Conservation (phyloP, 2,329 filamentous ascomycete species). For the Triangularia verruculosa region DNA sequence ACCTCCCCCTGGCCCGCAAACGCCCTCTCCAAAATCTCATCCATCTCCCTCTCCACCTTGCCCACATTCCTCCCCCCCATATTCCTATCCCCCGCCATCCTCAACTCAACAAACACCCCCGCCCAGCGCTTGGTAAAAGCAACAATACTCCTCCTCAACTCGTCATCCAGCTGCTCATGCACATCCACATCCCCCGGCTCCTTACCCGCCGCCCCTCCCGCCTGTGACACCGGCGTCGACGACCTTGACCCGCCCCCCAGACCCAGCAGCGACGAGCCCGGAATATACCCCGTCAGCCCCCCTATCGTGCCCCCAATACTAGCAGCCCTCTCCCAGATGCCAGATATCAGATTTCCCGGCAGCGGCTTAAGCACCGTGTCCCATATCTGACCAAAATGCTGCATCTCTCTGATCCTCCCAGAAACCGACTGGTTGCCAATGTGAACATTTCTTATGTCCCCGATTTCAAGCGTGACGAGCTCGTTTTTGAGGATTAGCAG, state of each 20-base stretch:
- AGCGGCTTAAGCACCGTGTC: constrained; percentile 58
- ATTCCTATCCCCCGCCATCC: constrained; percentile 32
- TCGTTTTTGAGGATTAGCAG: constrained; percentile 93
- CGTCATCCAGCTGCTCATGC: constrained; percentile 62
- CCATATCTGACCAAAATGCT: constrained; percentile 65
- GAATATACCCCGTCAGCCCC: constrained; percentile 54
- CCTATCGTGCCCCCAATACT: constrained; percentile 42
- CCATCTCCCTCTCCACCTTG: constrained; percentile 55
- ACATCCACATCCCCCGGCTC: constrained; percentile 44
- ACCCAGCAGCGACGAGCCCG: constrained; percentile 47
- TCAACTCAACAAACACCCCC: constrained; percentile 46
- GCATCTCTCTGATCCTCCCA: constrained; percentile 45
- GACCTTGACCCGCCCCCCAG: constrained; percentile 44
- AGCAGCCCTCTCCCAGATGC: background rate
- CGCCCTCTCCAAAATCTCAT: constrained; percentile 53
- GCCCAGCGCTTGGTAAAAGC: constrained; percentile 62
- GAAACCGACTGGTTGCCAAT: background rate
- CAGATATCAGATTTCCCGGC: constrained; percentile 41
- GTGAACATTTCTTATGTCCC: constrained; percentile 52
- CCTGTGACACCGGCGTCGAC: constrained; percentile 31
- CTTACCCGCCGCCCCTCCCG: constrained; percentile 17
- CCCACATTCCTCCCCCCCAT: constrained; percentile 48
- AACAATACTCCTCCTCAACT: constrained; percentile 60
- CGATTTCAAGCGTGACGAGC: constrained; percentile 93
- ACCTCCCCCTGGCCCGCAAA: constrained; percentile 61